phyloP scores from a whole-genome alignment of 2,329 filamentous ascomycete genomes.

The Xylariales sp. region DNA sequence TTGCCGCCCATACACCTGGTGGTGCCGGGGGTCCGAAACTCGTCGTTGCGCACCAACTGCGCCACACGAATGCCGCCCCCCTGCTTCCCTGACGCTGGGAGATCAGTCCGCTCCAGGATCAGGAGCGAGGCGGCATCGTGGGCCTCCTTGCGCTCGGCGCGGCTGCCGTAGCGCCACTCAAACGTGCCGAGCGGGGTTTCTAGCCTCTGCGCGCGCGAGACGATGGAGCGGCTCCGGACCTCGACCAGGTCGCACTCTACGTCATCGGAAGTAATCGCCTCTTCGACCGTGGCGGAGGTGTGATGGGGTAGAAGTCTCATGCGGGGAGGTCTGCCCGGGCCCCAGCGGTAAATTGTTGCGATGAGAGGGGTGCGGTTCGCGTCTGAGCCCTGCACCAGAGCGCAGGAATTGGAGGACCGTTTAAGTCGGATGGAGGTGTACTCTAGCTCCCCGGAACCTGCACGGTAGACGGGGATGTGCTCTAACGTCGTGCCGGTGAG shows the following conservation, averaged over 20 bases:
- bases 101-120: conserved; percentile 6
- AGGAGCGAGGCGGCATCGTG: conserved; percentile 9
- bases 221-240: conserved; percentile 9
- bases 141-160: conserved; percentile 8
- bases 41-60: conserved; percentile 9
- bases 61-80: conserved; percentile 5
- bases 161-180: conserved; percentile 11
- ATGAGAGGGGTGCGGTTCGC: conserved; percentile 14
- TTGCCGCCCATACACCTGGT: conserved; percentile 8
- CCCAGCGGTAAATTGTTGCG: conserved; percentile 11
- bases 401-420: conserved; percentile 5
- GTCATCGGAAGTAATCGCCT: conserved; percentile 8
- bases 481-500: too few relatives aligned
- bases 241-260: conserved; percentile 5
- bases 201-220: conserved; percentile 7
- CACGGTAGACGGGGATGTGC: too few relatives aligned
- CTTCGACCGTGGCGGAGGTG: conserved; percentile 6
- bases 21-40: conserved; percentile 9
- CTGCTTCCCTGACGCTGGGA: background rate
- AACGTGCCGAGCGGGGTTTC: conserved; percentile 9
- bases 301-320: conserved; percentile 8
- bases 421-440: conserved; percentile 5
- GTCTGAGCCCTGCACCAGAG: conserved; percentile 9
- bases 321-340: conserved; percentile 8
- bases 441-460: background rate